Conservation (phyloP, 1,284 basidiomycete genomes). For the Boletus subluridellus region DNA sequence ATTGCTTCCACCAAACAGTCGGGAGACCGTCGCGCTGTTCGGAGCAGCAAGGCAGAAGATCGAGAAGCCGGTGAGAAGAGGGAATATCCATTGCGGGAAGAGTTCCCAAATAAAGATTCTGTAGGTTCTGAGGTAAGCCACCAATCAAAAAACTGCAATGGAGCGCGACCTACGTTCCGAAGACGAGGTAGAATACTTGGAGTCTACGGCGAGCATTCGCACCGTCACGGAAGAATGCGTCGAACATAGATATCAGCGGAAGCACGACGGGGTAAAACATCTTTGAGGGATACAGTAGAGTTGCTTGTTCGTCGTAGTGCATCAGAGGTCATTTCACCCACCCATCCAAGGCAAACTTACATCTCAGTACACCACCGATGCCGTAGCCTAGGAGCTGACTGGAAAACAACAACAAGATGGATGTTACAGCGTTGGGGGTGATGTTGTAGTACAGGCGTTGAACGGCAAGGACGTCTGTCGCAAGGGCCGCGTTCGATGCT, state of each 20-base stretch:
- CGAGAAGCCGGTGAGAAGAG: constrained; percentile 47
- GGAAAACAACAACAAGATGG: constrained; percentile 56
- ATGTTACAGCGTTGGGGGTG: constrained; percentile 48
- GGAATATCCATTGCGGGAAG: constrained; percentile 52
- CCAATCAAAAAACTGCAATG: neutral
- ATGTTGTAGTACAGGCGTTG: constrained; percentile 57
- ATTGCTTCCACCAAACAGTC: constrained; percentile 58
- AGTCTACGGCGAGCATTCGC: constrained; percentile 43
- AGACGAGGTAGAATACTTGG: constrained; percentile 50
- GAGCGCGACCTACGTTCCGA: constrained; percentile 33
- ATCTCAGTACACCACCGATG: constrained; percentile 59
- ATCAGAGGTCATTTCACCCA: neutral
- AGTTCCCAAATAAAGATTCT: constrained; percentile 53
- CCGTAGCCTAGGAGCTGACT: constrained; percentile 63
- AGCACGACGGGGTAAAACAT: constrained; percentile 57
- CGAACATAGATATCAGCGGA: constrained; percentile 55
- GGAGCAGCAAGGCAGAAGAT: constrained; percentile 60
- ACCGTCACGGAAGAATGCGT: constrained; percentile 53
- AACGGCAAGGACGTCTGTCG: constrained; percentile 64
- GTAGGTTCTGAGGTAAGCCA: neutral
- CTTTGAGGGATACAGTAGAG: constrained; percentile 65
- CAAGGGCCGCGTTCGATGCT: constrained; percentile 60
- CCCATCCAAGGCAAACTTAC: constrained; percentile 28
- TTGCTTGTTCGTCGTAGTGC: constrained; percentile 29
- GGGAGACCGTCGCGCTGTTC: constrained; percentile 45